phyloP scores from a whole-genome alignment of 2,329 filamentous ascomycete genomes.

The Aspergillus uvarum region DNA sequence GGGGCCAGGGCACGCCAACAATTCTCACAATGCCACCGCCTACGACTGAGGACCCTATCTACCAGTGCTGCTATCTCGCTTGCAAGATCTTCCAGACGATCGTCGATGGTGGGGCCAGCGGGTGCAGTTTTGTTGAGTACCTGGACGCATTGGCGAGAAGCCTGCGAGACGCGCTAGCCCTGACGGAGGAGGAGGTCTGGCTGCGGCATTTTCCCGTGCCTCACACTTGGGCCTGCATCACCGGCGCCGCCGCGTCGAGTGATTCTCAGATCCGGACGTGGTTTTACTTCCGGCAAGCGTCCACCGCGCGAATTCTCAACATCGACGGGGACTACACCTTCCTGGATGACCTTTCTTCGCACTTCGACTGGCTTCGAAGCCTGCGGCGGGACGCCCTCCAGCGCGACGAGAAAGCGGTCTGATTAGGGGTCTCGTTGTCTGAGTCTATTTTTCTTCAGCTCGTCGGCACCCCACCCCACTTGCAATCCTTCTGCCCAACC shows the following conservation, averaged over 20 bases:
- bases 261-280: background rate
- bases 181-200: background rate
- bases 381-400: background rate
- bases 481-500: background rate
- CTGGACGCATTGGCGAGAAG: background rate
- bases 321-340: background rate
- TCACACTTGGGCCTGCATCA: background rate
- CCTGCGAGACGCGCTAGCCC: background rate
- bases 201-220: background rate
- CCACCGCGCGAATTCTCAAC: background rate
- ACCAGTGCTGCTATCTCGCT: constrained; percentile 5
- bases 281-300: background rate
- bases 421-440: background rate
- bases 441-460: background rate
- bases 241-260: background rate
- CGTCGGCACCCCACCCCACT: background rate
- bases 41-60: background rate
- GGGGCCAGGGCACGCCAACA: no score
- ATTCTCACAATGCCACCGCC: no score
- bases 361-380: background rate
- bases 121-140: background rate
- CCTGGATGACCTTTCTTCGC: no score
- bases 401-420: background rate
- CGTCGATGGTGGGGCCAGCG: no score
- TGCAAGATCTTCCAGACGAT: background rate